These are phyloP conservation scores for Blastosporella zonata DNA, from an alignment of 1,284 basidiomycete genomes.

Conservation along the genomic window DNA sequence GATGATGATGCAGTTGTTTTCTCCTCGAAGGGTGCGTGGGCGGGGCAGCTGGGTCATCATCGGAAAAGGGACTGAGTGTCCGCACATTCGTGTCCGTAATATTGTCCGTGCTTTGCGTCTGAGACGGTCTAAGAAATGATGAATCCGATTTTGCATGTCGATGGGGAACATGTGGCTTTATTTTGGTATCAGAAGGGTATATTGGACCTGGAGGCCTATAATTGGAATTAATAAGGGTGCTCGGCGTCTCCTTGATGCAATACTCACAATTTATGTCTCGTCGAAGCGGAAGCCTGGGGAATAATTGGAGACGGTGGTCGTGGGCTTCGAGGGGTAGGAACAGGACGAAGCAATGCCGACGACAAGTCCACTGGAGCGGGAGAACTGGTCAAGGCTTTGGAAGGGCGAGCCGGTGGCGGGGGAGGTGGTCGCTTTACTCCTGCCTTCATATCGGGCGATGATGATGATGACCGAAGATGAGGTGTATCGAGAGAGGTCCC, in stretches of 20 bases:
- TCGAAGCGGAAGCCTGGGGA: conserved; percentile 28
- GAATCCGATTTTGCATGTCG: conserved; percentile 22
- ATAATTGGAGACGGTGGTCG: conserved; percentile 13
- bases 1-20: conserved; percentile 14
- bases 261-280: conserved; percentile 56
- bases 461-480: conserved; percentile 43
- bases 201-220: too few relatives aligned
- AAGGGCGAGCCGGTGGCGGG: conserved; percentile 47
- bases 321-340: conserved; percentile 33
- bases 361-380: conserved; percentile 38
- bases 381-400: conserved; percentile 32
- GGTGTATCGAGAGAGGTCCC: conserved; percentile 20
- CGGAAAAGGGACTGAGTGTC: conserved; percentile 22
- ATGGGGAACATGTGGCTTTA: conserved; percentile 27
- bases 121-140: conserved; percentile 7
- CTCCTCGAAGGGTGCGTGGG: conserved; percentile 27
- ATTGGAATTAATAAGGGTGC: not conserved
- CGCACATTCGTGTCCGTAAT: conserved; percentile 9
- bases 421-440: conserved; percentile 50
- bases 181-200: conserved; percentile 15
- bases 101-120: conserved; percentile 11
- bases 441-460: conserved; percentile 50
- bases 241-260: not conserved
- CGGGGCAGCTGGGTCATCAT: conserved; percentile 22
- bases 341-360: conserved; percentile 34